Base-by-base conservation (phyloP, 140 eudicot genomes). In the Bidens hawaiensis region DNA sequence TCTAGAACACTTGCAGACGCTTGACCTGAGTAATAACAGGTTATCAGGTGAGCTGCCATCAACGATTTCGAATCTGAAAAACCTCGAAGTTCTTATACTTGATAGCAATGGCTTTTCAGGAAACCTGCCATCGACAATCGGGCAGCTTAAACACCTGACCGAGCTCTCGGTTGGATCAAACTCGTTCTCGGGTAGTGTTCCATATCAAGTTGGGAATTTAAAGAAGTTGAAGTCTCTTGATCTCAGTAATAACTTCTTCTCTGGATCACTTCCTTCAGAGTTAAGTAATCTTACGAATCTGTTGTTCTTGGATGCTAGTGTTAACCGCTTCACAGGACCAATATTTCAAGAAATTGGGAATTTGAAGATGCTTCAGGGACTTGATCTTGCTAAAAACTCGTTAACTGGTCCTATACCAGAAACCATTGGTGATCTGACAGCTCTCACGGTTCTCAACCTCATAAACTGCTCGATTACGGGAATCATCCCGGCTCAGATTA, bases 81-180 rank as follows among this genome's bases (percentile, higher is more conserved):
- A 48, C 4, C 76, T 91, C 51, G 71, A 65, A 64, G 75, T 55
- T 28, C 86, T 91, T 62, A 82, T 91, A 26, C 93, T 91, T 57
- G 96, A 91, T 61, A 77, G 79, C 48, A 91, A 84, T 64, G 52
- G 66, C 9, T 82, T 91, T 65, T 77, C 85, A 3, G 98, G 96
- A 11, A 69, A 38, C 27, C 62, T 91, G 57, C 96, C 98, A 22
- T 50, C 82, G 18, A 43, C 85, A 50, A 75, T 87, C 50, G 96
- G 98, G 51, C 77, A 72, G 18, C 87, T 91, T 10, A 30, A 23
- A 62, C 57, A 82, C 34, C 85, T 91, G 38, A 50, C 27, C 8
- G 96, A 91, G 74, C 81, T 91, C 46, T 91, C 98, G 2, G 64
- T 87, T 15, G 74, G 64, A 26, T 73, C 79, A 48, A 91, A 87